These are phyloP conservation scores for Conticribra guillardii DNA, from an alignment of 108 stramenopile species.

Conservation along the genomic window DNA sequence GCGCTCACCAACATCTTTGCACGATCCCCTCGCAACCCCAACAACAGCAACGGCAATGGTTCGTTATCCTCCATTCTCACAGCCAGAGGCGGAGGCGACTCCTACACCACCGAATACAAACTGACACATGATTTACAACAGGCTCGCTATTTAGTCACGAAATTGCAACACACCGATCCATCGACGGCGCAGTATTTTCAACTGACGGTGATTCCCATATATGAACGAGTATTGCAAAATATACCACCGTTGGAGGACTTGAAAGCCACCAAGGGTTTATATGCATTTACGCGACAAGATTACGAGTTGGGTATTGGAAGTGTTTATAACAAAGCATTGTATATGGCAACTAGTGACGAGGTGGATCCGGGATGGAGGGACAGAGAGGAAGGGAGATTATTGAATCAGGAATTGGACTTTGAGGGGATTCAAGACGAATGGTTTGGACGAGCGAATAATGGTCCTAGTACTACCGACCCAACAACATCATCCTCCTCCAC, in stretches of 20 bases:
- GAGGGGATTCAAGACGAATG: conserved; percentile 32
- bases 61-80: conserved; percentile 42
- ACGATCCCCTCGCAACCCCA: conserved; percentile 49
- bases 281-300: conserved; percentile 59
- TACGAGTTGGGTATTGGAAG: conserved; percentile 44
- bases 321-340: conserved; percentile 66
- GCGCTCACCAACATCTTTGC: conserved; percentile 54
- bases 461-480: no score
- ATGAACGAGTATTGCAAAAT: conserved; percentile 43
- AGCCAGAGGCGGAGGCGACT: conserved; percentile 59
- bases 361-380: conserved; percentile 36
- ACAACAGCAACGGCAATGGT: conserved; percentile 6
- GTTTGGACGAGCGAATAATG: conserved; percentile 31
- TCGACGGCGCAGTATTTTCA: conserved; percentile 44
- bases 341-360: conserved; percentile 45
- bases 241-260: conserved; percentile 61
- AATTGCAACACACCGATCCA: conserved; percentile 29
- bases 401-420: conserved; percentile 28
- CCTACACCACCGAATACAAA: conserved; percentile 71
- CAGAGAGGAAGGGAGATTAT: not conserved
- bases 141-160: conserved; percentile 52
- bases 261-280: conserved; percentile 54
- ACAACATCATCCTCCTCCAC: not conserved
- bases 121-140: conserved; percentile 60
- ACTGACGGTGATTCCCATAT: conserved; percentile 47